phyloP scores from a whole-genome alignment of 169 alveolate genomes.

The Plasmodium knowlesi region DNA sequence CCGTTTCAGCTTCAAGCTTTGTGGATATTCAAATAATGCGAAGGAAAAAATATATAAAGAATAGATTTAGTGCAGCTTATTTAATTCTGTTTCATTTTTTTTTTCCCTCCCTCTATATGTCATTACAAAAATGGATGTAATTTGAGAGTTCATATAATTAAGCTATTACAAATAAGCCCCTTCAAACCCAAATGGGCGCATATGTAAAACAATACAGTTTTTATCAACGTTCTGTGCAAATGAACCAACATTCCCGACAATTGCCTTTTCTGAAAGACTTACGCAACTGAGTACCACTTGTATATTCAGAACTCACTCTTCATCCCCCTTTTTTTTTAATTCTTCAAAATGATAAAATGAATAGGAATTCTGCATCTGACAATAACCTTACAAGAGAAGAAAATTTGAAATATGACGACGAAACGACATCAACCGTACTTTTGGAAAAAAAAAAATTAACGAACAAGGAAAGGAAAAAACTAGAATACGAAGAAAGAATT shows the following conservation, averaged over 20 bases:
- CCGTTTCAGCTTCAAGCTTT: background rate
- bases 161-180: background rate
- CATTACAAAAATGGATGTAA: background rate
- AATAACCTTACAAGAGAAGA: background rate
- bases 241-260: background rate
- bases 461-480: conserved; percentile 38
- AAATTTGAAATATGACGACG: background rate
- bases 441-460: conserved; percentile 23
- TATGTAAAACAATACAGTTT: background rate
- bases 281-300: background rate
- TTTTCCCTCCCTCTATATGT: background rate
- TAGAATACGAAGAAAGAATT: conserved; percentile 63
- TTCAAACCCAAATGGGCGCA: background rate
- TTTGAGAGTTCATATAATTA: background rate
- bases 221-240: background rate
- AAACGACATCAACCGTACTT: background rate
- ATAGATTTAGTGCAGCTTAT: background rate
- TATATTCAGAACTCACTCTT: background rate
- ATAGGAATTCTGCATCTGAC: background rate
- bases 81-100: background rate
- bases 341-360: background rate
- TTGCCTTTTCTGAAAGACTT: background rate
- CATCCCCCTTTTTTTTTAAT: background rate
- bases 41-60: background rate
- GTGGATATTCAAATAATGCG: background rate